Evolutionary conservation across 345 rosid genomes (phyloP).

Genomic region (Citrus australasica): DNA sequence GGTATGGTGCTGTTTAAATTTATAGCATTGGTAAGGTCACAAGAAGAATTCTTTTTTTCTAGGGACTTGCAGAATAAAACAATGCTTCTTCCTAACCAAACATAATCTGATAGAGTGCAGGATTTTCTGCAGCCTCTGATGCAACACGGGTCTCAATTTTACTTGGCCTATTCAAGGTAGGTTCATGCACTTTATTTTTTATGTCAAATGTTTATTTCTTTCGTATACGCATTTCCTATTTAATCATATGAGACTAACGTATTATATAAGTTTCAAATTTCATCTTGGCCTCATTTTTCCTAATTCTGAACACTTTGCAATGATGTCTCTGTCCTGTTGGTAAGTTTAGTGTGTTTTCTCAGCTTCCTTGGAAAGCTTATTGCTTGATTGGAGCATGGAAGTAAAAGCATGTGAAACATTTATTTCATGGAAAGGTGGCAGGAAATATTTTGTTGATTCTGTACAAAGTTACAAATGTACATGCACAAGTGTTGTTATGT

Average conservation of each 20-base stretch:
- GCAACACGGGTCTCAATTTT: conserved; percentile 95
- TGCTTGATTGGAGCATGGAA: too few species aligned
- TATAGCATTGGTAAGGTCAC: conserved; percentile 2
- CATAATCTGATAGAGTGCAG: conserved; percentile 67
- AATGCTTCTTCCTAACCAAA: conserved; percentile 11
- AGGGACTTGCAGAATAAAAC: neutral
- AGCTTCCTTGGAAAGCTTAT: too few species aligned
- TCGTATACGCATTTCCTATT: neutral
- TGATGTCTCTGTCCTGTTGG: neutral
- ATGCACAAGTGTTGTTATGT: neutral
- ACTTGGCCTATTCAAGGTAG: conserved; percentile 84
- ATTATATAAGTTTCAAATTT: neutral
- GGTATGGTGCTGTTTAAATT: conserved; percentile 35
- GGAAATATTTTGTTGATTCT: neutral
- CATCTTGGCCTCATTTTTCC: neutral
- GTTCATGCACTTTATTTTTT: neutral
- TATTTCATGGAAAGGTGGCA: neutral
- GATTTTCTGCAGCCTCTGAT: conserved; percentile 92
- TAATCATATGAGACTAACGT: neutral
- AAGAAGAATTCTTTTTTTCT: conserved; percentile 1
- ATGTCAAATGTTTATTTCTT: neutral
- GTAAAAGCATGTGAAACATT: neutral
- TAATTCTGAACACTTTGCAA: neutral
- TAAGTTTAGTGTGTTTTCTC: too few species aligned
- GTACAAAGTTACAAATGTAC: neutral